Percentiles rank a stretch among this genome's conserved stretches.
phyloP scores from a whole-genome alignment of 768 basidiomycete species.

The Agaricus subrufescens region DNA sequence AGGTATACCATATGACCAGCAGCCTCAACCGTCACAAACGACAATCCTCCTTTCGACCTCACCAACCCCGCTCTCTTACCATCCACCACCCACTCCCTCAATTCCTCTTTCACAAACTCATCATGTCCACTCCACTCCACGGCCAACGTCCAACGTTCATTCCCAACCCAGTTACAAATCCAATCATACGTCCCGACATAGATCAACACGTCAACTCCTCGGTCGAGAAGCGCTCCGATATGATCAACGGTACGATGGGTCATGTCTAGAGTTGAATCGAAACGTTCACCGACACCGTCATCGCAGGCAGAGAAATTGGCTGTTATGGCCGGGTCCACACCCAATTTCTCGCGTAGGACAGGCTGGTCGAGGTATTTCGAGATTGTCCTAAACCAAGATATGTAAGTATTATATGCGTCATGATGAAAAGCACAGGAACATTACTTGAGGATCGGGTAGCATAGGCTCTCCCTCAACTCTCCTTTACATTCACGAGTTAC shows the following conservation, averaged over 20 bases:
- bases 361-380: constrained; percentile 56
- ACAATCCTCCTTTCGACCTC: constrained; percentile 44
- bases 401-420: neutral
- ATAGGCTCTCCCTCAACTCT: constrained; percentile 40
- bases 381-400: constrained; percentile 40
- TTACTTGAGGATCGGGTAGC: constrained; percentile 50
- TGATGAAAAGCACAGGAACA: neutral
- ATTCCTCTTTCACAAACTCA: constrained; percentile 32
- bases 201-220: constrained; percentile 62
- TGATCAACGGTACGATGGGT: constrained; percentile 47
- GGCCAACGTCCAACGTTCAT: constrained; percentile 63
- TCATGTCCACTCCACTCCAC: constrained; percentile 68
- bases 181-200: constrained; percentile 71
- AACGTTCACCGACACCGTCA: constrained; percentile 40
- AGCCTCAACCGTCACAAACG: constrained; percentile 57
- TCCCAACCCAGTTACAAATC: constrained; percentile 76
- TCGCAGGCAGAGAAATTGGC: constrained; percentile 30
- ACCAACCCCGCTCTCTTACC: constrained; percentile 36
- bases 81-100: constrained; percentile 58
- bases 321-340: constrained; percentile 48
- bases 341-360: constrained; percentile 48
- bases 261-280: constrained; percentile 39
- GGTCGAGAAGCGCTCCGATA: constrained; percentile 64
- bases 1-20: constrained; percentile 70
- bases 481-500: constrained; percentile 60